Base-by-base conservation (phyloP, 345 rosid genomes). In the Eucalyptus camaldulensis region DNA sequence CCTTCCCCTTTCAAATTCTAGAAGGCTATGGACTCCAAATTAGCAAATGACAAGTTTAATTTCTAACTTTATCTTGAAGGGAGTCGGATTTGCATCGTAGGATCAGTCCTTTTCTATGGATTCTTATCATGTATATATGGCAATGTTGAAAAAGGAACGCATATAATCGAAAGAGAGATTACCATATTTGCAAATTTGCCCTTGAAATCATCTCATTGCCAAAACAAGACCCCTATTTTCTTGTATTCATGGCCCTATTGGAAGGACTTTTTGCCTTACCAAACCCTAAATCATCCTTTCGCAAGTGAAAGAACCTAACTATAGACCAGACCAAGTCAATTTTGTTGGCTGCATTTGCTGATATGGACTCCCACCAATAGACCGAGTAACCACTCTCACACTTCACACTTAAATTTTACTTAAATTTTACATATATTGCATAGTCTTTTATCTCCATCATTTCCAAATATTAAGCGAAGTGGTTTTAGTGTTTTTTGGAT, bases 51-150 rank as follows among this genome's bases (percentile, higher is more conserved):
- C 11, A 56, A 24, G 62, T 4, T 56, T 56, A 56, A 56, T 24
- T 56, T 56, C 62, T 4, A 56, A 56, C 12, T 8, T 56, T 0
- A 4, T 56, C 62, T 0, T 4, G 1, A 56, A 24, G 13, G 27
- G 62, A 4, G 6, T 24, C 6, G 12, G 25, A 54, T 54, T 2
- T 21, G 12, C 27, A 22, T 54, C 60, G 2, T 54, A 22, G 12
- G 60, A 54, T 54, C 3, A 51, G 2, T 0, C 29, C 13, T 24
- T 56, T 24, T 24, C 27, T 24, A 56, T 22, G 29, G 29, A 24
- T 56, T 56, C 29, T 56, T 56, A 65, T 14, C 6, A n/a, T 65
- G 76, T 65, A n/a, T n/a, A n/a, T n/a, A 65, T 16, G 80, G 43
- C 80, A 31, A 69, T 31, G 80, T 69, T 1, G 24, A 16, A 69